A percentile compares a stretch with the other conserved stretches of the same genome.
phyloP scores from a whole-genome alignment of 148 eudicot genomes.

The Chenopodium album region DNA sequence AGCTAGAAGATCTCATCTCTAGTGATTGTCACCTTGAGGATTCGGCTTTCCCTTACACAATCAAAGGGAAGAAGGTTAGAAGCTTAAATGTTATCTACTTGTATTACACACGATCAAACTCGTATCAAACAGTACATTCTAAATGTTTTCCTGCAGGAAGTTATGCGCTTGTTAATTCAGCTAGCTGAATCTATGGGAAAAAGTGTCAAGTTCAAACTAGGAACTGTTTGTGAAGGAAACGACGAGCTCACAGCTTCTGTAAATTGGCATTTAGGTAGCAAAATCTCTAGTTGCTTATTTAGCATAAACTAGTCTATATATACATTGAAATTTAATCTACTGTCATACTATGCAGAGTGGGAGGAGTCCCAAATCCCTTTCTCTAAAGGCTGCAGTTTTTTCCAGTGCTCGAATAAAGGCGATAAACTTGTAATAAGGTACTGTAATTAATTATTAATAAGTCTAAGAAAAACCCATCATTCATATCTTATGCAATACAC shows the following conservation, averaged over 20 bases:
- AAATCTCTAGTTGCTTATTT: not conserved
- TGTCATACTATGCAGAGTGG: slow-evolving; percentile 62
- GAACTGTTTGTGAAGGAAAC: slow-evolving; percentile 56
- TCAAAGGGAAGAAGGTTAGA: slow-evolving; percentile 65
- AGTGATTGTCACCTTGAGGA: slow-evolving; percentile 62
- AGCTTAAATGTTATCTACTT: not conserved
- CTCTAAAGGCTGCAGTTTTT: slow-evolving; percentile 78
- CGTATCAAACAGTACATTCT: not conserved
- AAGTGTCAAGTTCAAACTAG: slow-evolving; percentile 51
- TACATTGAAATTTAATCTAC: not conserved
- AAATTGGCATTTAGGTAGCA: slow-evolving; percentile 75
- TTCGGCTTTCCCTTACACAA: slow-evolving; percentile 47
- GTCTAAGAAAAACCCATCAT: not conserved
- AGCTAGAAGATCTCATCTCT: slow-evolving; percentile 41
- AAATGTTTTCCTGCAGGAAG: slow-evolving; percentile 47
- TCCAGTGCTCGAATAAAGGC: slow-evolving; percentile 43
- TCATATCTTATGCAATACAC: not conserved
- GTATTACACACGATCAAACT: not conserved
- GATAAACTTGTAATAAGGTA: slow-evolving; percentile 60
- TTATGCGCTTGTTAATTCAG: slow-evolving; percentile 41
- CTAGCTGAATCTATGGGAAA: slow-evolving; percentile 61
- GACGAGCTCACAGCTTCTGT: slow-evolving; percentile 44
- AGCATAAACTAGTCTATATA: not conserved
- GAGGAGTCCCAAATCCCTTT: slow-evolving; percentile 65
- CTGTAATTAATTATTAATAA: not conserved